Base-by-base conservation (phyloP, 768 basidiomycete species). In the Psilocybe sp. region DNA sequence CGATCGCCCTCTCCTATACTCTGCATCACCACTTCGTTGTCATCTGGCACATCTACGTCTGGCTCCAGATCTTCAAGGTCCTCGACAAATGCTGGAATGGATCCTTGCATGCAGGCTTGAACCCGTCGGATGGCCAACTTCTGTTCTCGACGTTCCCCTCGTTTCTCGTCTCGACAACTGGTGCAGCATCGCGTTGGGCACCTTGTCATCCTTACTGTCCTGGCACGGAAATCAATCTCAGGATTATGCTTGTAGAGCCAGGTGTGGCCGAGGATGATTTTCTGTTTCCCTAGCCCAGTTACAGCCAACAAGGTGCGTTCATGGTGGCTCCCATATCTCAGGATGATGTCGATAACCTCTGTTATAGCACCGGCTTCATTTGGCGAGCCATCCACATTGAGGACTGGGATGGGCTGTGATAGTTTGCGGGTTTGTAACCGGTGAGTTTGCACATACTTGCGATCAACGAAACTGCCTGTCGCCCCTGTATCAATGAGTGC, bases 161-260 rank as follows among this genome's bases (percentile, higher is more conserved):
- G 36, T 1, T 23, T 8, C 32, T 45, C 33, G n/a, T 44, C 43
- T 8, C 41, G 33, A 14, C 50, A 51, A 11, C 47, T 36, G 12
- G 41, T 53, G 18, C 18, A 16, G 40, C 61, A 59, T 10, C 35
- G 18, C 14, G 51, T 16, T 8, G 59, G 57, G 39, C 60, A 58
- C 19, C 59, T 31, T 2, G 55, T 48, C 44, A 63, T 44, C 10
- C 42, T 49, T 12, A 64, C 52, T 18, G 57, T 52, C 4, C 52
- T 51, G 20, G 57, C 56, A 28, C 46, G 43, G 56, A 54, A 64
- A 40, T 61, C 36, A 13, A 64, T 54, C 18, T 61, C 56, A 7
- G 61, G 63, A 39, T 64, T 64, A 38, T 64, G 61, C 18, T 60
- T 19, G 13, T 18, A 15, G 5, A 67, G 57, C 64, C 65, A 69